phyloP scores from a whole-genome alignment of 345 rosid genomes.

The Brassica cretica region DNA sequence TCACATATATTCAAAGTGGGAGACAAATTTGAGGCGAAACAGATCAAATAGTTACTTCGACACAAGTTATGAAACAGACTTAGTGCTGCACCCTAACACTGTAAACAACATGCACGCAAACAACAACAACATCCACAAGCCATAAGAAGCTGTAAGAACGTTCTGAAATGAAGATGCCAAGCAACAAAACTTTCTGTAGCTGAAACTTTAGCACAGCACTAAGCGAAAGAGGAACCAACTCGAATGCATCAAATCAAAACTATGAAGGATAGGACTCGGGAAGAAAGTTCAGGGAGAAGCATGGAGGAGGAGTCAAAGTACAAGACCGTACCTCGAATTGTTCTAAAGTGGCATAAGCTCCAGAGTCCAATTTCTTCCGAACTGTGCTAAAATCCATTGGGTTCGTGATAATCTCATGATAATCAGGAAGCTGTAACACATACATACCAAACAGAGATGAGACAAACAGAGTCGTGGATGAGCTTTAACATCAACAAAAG shows the following conservation, averaged over 20 bases:
- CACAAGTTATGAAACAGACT: slow-evolving; percentile 14
- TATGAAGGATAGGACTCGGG: neutral
- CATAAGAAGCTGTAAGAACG: neutral
- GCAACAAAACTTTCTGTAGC: slow-evolving; percentile 16
- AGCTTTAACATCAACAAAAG: slow-evolving; percentile 19
- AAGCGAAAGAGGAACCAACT: slow-evolving; percentile 4
- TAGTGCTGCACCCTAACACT: neutral
- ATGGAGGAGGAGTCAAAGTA: slow-evolving; percentile 2
- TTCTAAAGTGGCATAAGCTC: slow-evolving; percentile 72
- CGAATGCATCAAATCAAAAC: neutral
- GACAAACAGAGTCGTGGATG: neutral
- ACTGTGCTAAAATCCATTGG: slow-evolving; percentile 91
- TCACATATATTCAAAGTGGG: slow-evolving; percentile 1
- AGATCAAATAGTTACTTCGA: neutral
- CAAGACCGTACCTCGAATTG: slow-evolving; percentile 69
- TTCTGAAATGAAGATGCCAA: neutral
- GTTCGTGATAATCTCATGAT: slow-evolving; percentile 72
- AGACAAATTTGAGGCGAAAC: slow-evolving; percentile 3
- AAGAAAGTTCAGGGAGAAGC: neutral
- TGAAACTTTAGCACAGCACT: neutral
- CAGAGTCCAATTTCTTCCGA: slow-evolving; percentile 67
- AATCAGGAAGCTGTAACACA: slow-evolving; percentile 86
- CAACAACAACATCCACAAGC: neutral
- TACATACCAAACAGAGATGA: slow-evolving; percentile 24
- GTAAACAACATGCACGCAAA: neutral